These are phyloP conservation scores for Coemansia biformis DNA, from an alignment of 192 early-diverging fungal species.

Conservation along the genomic window DNA sequence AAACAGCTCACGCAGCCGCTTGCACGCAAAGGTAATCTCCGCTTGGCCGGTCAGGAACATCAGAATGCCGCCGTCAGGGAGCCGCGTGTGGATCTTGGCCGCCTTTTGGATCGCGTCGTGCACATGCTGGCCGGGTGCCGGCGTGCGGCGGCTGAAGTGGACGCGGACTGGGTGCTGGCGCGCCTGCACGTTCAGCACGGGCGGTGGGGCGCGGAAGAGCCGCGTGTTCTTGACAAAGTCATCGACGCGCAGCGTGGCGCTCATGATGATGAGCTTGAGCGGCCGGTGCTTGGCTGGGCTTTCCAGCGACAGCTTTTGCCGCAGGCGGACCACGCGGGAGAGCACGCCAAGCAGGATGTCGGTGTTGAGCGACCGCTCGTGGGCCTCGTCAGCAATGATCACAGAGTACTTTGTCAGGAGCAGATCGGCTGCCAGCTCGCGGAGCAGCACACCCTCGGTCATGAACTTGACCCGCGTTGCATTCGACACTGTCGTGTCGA, in stretches of 20 bases:
- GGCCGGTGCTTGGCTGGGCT: slow-evolving; percentile 54
- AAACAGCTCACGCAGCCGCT: slow-evolving; percentile 68
- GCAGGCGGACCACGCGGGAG: slow-evolving; percentile 77
- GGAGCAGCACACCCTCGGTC: slow-evolving; percentile 98
- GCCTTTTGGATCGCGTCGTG: slow-evolving; percentile 86
- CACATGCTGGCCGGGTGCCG: slow-evolving; percentile 73
- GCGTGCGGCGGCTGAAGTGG: slow-evolving; percentile 92
- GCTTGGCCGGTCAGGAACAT: slow-evolving; percentile 94
- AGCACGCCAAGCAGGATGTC: slow-evolving; percentile 98
- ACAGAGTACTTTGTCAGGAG: slow-evolving; percentile 89
- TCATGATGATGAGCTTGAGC: slow-evolving; percentile 96
- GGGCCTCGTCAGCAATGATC: slow-evolving; percentile 98
- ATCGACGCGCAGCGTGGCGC: slow-evolving; percentile 93
- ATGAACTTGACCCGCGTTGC: slow-evolving; percentile 95
- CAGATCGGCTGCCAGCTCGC: slow-evolving; percentile 84
- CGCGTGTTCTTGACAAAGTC: slow-evolving; percentile 85
- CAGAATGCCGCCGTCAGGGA: slow-evolving; percentile 92
- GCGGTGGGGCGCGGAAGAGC: slow-evolving; percentile 72
- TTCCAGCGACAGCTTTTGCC: slow-evolving; percentile 54
- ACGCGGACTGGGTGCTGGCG: slow-evolving; percentile 83
- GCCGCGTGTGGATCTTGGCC: slow-evolving; percentile 82
- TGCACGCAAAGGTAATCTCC: slow-evolving; percentile 79
- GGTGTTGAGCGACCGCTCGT: slow-evolving; percentile 95
- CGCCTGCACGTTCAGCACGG: slow-evolving; percentile 87
- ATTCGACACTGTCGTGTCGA: slow-evolving; percentile 72